Conservation (phyloP, 306 rosid genomes). For the Malus asiatica region DNA sequence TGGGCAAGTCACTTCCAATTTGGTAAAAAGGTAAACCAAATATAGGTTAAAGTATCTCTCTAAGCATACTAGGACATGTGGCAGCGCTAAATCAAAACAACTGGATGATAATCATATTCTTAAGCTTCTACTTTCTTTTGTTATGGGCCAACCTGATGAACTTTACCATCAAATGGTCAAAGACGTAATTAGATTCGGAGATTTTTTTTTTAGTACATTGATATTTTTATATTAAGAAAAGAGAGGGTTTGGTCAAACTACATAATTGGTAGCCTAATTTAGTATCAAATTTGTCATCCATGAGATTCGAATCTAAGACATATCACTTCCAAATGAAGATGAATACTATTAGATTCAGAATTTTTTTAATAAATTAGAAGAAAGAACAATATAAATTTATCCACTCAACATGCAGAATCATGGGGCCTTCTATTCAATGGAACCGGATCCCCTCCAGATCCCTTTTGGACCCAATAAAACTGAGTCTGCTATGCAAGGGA, state of each 20-base stretch:
- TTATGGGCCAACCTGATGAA: constrained; percentile 19
- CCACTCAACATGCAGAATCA: not conserved
- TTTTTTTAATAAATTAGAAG: not conserved
- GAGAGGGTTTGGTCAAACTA: not conserved
- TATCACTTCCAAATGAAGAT: too few relatives aligned
- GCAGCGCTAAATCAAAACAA: constrained; percentile 43
- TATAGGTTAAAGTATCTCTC: constrained; percentile 22
- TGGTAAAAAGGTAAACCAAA: constrained; percentile 22
- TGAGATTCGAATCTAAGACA: too few relatives aligned
- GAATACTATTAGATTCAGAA: too few relatives aligned
- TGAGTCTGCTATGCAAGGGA: too few relatives aligned
- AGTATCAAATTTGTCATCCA: not conserved
- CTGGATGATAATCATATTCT: constrained; percentile 39
- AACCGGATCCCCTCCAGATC: too few relatives aligned
- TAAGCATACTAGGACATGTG: constrained; percentile 21
- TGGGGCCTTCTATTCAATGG: not conserved
- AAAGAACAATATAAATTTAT: not conserved
- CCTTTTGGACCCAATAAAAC: too few relatives aligned
- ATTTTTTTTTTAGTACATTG: not conserved
- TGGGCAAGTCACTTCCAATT: constrained; percentile 13
- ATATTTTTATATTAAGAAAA: too few relatives aligned
- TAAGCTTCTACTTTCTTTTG: constrained; percentile 27
- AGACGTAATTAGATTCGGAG: constrained; percentile 16
- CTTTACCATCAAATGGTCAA: constrained; percentile 12
- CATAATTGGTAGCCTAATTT: constrained; percentile 14